A percentile compares a stretch with the other conserved stretches of the same genome.
Conservation (phyloP, 2,329 filamentous ascomycete genomes). For the Cladosporium austrohemisphaericum region DNA sequence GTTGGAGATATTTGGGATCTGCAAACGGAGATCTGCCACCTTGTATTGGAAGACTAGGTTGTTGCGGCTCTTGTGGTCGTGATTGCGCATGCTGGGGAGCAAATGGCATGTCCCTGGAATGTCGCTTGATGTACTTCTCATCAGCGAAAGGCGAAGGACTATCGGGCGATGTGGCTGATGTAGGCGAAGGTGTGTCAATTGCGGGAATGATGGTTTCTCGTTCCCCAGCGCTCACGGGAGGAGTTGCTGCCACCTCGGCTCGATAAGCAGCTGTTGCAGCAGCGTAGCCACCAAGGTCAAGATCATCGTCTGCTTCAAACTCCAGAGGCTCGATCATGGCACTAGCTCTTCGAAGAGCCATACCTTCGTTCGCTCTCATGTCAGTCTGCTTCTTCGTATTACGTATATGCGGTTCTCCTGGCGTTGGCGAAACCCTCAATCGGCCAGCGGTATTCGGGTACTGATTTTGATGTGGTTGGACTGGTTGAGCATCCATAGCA, state of each 20-base stretch:
- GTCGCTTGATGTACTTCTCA: conserved; percentile 27
- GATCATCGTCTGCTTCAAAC: conserved; percentile 21
- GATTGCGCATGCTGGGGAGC: conserved; percentile 11
- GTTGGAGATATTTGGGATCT: conserved; percentile 7
- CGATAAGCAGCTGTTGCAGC: conserved; percentile 13
- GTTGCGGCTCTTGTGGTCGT: conserved; percentile 7
- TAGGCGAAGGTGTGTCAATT: not conserved
- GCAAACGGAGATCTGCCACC: conserved; percentile 6
- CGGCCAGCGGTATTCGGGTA: not conserved
- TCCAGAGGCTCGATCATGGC: conserved; percentile 26
- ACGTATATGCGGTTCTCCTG: not conserved
- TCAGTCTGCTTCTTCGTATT: not conserved
- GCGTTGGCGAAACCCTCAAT: not conserved
- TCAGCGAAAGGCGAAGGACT: conserved; percentile 25
- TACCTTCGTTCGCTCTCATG: conserved; percentile 30
- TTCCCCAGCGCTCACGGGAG: not conserved
- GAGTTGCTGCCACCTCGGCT: conserved; percentile 9
- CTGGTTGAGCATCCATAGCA: not conserved
- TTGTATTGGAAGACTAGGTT: not conserved
- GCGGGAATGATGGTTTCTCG: not conserved
- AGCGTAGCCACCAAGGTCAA: conserved; percentile 1
- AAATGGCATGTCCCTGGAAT: conserved; percentile 21
- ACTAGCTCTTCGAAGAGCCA: conserved; percentile 31
- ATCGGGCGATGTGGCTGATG: conserved; percentile 10
- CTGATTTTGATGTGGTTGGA: not conserved